Evolutionary conservation across 805 yeast species (phyloP), one percentile per base, ranked within the genome.

Genomic region (Ogataea henricii): DNA sequence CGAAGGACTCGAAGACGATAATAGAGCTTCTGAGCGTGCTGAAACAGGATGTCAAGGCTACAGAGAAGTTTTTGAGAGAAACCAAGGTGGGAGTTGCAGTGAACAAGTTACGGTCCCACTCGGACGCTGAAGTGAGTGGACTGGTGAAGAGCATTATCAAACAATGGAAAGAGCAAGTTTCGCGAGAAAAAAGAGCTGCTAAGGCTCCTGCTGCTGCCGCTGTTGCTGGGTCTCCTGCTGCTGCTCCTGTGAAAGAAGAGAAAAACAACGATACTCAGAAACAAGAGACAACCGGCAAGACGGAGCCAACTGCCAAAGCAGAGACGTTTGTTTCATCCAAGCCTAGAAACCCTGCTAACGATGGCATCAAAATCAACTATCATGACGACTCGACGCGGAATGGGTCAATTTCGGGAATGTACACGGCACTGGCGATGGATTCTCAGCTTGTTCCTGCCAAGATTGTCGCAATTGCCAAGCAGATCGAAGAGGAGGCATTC

Each of bases 31-130:
- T 92, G 54, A 77, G 73, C 36, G 73, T 78, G 20, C 71, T 92
- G 51, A 82, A 85, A 56, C 79, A 76, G 47, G 88, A 87, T 10
- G 87, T 89, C 44, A 73, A 74, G 56, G 97, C 98, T 8, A 83
- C 95, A 1, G 98, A 92, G 63, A 80, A 83, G 63, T 73, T 92
- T 29, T 74, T 92, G 43, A 79, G 97, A 60, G 96, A 92, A 61
- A 94, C 99, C 7, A 90, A 89, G 66, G 92, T 94, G n/a, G 99
- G 99, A 54, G 92, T 94, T 14, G 92, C 91, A 7, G 97, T 94
- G 35, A 94, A 94, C 71, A 90, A 89, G 67, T 81, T 87, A 60
- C 81, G 96, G 54, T 70, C 87, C 7, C 81, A 83, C 40, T 62
- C 69, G 25, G 88, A 87, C 66, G 52, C 77, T 18, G 95, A 90